Evolutionary conservation across 1,284 basidiomycete genomes (phyloP).

Genomic region (Tausonia pullulans): DNA sequence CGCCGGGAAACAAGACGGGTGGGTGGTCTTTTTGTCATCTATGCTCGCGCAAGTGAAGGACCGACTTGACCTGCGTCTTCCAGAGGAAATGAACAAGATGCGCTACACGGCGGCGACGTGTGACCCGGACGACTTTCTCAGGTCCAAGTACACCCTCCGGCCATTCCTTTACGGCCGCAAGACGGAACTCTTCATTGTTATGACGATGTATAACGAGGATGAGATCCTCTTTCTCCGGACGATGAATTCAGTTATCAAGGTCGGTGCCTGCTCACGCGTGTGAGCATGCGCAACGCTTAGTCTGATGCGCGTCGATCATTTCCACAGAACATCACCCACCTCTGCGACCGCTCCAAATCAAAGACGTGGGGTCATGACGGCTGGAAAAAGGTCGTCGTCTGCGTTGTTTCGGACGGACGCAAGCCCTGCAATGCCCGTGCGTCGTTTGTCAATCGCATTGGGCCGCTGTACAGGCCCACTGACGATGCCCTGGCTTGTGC

Average conservation of each 20-base stretch:
- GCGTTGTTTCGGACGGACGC: constrained; percentile 90
- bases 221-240: constrained; percentile 88
- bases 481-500: neutral
- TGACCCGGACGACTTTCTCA: constrained; percentile 83
- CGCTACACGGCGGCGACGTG: constrained; percentile 77
- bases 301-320: constrained; percentile 29
- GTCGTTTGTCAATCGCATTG: too few species aligned
- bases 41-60: too few species aligned
- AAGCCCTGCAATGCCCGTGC: constrained; percentile 30
- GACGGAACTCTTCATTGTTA: constrained; percentile 62
- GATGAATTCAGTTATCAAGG: constrained; percentile 32
- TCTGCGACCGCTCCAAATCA: constrained; percentile 86
- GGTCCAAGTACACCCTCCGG: constrained; percentile 58
- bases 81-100: constrained; percentile 71
- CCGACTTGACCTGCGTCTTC: constrained; percentile 38
- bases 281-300: neutral
- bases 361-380: constrained; percentile 91
- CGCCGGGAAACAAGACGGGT: constrained; percentile 36
- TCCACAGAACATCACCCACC: constrained; percentile 78
- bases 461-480: too few species aligned
- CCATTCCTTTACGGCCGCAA: constrained; percentile 59
- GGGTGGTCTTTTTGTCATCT: neutral
- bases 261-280: neutral
- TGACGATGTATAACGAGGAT: constrained; percentile 90
- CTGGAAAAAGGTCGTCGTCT: constrained; percentile 98